Percentiles rank a stretch among this genome's conserved stretches.
These are phyloP conservation scores for Coniochaeta sp. DNA, from an alignment of 2,329 filamentous ascomycete genomes.

Conservation along the genomic window DNA sequence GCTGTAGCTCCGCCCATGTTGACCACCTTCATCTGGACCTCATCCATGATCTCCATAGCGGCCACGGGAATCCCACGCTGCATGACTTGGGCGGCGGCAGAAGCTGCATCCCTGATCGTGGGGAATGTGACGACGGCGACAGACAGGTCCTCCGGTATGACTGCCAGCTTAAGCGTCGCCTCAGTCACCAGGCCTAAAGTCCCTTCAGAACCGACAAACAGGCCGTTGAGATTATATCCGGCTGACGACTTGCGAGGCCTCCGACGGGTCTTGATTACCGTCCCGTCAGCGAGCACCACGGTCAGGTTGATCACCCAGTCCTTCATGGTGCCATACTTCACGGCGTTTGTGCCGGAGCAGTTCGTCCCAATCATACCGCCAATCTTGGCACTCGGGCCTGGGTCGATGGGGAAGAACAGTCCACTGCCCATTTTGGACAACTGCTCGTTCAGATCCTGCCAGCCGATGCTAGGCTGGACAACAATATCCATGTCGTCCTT, in stretches of 20 bases:
- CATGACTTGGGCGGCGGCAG: constrained; percentile 70
- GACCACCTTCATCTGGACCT: constrained; percentile 79
- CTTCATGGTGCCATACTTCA: constrained; percentile 80
- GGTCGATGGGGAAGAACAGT: constrained; percentile 87
- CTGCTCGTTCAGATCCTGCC: constrained; percentile 78
- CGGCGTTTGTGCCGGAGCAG: constrained; percentile 71
- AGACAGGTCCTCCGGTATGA: constrained; percentile 67
- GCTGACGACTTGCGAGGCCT: constrained; percentile 76
- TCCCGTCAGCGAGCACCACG: constrained; percentile 72
- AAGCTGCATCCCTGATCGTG: constrained; percentile 66
- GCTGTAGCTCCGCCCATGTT: constrained; percentile 66
- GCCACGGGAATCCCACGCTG: constrained; percentile 66
- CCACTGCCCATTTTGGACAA: constrained; percentile 62
- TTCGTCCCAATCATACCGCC: constrained; percentile 80
- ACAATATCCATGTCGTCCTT: constrained; percentile 88
- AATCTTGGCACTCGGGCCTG: constrained; percentile 66
- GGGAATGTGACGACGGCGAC: constrained; percentile 78
- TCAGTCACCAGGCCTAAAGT: constrained; percentile 78
- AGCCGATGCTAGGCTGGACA: constrained; percentile 85
- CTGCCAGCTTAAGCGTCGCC: constrained; percentile 72
- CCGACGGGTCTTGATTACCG: constrained; percentile 69
- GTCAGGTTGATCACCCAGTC: constrained; percentile 82
- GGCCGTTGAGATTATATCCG: constrained; percentile 73
- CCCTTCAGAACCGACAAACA: constrained; percentile 78
- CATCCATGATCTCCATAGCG: constrained; percentile 82